Evolutionary conservation across 2,329 filamentous ascomycete species (phyloP), one percentile per base, ranked within the genome.

Genomic region (Cladosporium phlei): DNA sequence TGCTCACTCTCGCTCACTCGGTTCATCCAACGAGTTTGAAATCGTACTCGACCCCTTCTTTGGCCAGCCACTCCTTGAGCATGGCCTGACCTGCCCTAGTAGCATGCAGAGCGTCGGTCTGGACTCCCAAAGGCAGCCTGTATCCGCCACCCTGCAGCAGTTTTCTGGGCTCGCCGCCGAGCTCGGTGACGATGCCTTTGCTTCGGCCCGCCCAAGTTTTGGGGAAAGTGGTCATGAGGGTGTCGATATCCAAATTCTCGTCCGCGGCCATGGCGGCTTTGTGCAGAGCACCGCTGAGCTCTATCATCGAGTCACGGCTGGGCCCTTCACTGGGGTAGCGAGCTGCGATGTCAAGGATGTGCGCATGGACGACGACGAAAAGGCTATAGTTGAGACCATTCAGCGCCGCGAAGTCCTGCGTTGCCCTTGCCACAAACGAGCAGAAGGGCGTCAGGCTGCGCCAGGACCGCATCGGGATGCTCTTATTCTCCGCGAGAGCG

Each of bases 21-120:
- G n/a, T n/a, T 38, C 35, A 38, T 20, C 14, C 27, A 19, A 11
- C 42, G 16, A 47, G 34, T 27, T 39, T 38, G 25, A 32, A 47
- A 4, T 47, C 34, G 33, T 47, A 39, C 5, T 47, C 37, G 27
- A 39, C 10, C 3, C 42, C 32, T 12, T 35, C 42, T 6, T 38
- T 39, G 12, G 38, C 44, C 11, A 68, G 64, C 62, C 70, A 74
- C 55, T 75, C 71, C 17, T 52, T 51, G 14, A 74, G 51, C 39
- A 73, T 66, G 38, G 59, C 57, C 16, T 69, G 52, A 0, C 68
- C 71, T 28, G 72, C 70, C 0, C 71, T 56, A 2, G 72, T 69
- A 1, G 69, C 70, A 40, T 68, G 63, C n/a, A 72, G 55, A 0
- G 71, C 67, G 4, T 63, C 65, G 1, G 69, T 71, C 21, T 69